Evolutionary conservation across 148 eudicot species (phyloP).

Genomic region (Chenopodium album): DNA sequence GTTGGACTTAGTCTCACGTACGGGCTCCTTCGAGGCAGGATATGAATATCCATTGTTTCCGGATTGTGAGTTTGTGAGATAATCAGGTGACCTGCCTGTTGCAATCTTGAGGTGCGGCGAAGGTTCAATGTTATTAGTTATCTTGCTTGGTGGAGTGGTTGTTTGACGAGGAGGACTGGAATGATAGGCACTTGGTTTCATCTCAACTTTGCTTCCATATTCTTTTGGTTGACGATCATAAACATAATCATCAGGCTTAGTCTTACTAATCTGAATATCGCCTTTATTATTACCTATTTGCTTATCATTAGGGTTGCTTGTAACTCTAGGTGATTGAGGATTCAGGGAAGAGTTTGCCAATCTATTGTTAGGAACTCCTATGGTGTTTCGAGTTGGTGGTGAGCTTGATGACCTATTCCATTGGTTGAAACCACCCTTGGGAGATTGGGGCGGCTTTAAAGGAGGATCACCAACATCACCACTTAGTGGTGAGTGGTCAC

Average conservation of each 20-base stretch:
- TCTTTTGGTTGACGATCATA: slow-evolving; percentile 14
- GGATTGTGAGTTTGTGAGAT: not conserved
- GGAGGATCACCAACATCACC: not conserved
- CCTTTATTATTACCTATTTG: not conserved
- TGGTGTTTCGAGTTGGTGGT: not conserved
- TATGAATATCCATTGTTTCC: not conserved
- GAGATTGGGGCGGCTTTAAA: not conserved
- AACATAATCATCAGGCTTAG: not conserved
- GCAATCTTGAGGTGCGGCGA: not conserved
- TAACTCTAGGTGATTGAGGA: slow-evolving; percentile 6
- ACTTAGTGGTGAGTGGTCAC: slow-evolving; percentile 20
- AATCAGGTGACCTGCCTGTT: not conserved
- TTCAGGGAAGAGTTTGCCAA: not conserved
- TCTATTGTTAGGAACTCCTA: not conserved
- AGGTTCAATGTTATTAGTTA: slow-evolving; percentile 5
- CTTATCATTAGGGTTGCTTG: slow-evolving; percentile 6
- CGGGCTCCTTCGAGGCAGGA: not conserved
- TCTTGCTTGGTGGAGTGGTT: not conserved
- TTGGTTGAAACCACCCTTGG: not conserved
- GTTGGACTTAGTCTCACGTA: not conserved
- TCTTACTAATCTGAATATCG: not conserved
- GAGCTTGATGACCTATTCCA: slow-evolving; percentile 2
- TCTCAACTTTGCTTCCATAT: slow-evolving; percentile 1
- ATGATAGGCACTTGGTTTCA: slow-evolving; percentile 15
- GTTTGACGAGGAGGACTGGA: slow-evolving; percentile 1